Conservation (phyloP, 352 stramenopile species). For the Pythium aphanidermatum region DNA sequence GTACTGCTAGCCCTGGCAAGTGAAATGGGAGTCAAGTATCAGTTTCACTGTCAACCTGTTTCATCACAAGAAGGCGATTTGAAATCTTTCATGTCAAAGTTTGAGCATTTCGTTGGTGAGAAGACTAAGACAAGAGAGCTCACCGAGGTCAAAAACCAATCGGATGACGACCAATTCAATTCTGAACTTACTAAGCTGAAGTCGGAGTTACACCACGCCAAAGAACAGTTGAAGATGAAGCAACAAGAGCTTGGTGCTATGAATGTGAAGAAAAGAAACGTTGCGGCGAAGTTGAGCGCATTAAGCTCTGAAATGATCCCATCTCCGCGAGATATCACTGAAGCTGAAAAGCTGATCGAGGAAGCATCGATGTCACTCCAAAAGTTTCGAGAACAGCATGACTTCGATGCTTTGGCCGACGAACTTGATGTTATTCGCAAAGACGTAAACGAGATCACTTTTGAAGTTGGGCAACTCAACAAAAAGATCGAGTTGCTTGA, state of each 20-base stretch:
- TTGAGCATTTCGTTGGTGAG: conserved; percentile 33
- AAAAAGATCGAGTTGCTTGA: conserved; percentile 53
- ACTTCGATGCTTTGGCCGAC: conserved; percentile 26
- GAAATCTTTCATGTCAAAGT: conserved; percentile 40
- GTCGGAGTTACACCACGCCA: conserved; percentile 40
- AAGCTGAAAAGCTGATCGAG: conserved; percentile 37
- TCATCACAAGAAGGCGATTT: conserved; percentile 50
- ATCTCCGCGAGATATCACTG: conserved; percentile 39
- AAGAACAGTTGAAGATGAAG: conserved; percentile 44
- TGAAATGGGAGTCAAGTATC: conserved; percentile 48
- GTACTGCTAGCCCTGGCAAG: conserved; percentile 40
- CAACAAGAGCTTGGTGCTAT: conserved; percentile 30
- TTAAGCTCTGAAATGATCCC: conserved; percentile 31
- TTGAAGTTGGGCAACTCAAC: conserved; percentile 36
- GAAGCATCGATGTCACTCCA: conserved; percentile 42
- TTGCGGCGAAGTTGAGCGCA: conserved; percentile 33
- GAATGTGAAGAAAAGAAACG: conserved; percentile 33
- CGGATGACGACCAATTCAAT: conserved; percentile 39
- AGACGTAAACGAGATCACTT: conserved; percentile 35
- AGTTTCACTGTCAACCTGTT: conserved; percentile 44
- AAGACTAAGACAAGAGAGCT: conserved; percentile 35
- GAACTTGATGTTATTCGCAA: conserved; percentile 42
- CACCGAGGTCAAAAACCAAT: conserved; percentile 32
- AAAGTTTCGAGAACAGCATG: conserved; percentile 37
- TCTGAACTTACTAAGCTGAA: conserved; percentile 41